Conservation (phyloP, 306 rosid species). For the Dryas octopetala region DNA sequence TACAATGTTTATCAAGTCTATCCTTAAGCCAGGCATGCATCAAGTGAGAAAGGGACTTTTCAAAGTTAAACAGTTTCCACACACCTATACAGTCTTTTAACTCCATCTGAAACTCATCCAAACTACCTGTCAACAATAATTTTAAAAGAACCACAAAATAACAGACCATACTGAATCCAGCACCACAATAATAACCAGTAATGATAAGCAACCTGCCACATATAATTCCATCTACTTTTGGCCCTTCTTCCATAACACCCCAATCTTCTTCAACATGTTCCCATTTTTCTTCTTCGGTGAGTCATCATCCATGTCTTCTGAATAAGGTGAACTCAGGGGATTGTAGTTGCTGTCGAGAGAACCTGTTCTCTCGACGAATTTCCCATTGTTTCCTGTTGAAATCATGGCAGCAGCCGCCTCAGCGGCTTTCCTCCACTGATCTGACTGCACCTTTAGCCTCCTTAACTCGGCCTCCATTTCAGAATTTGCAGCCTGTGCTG, state of each 20-base stretch:
- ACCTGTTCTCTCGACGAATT: constrained; percentile 51
- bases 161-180: constrained; percentile 8
- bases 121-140: constrained; percentile 18
- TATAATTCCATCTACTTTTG: constrained; percentile 40
- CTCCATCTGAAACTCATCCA: neutral
- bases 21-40: constrained; percentile 12
- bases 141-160: neutral
- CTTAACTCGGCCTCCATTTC: constrained; percentile 91
- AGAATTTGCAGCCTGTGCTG: constrained; percentile 62
- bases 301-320: constrained; percentile 75
- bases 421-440: constrained; percentile 97
- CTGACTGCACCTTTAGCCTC: constrained; percentile 84
- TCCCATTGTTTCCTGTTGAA: constrained; percentile 68
- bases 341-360: constrained; percentile 59
- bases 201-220: constrained; percentile 14
- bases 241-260: constrained; percentile 88
- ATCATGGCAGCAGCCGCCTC: constrained; percentile 89
- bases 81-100: constrained; percentile 27
- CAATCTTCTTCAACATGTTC: constrained; percentile 89
- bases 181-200: neutral
- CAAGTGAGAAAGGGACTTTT: neutral
- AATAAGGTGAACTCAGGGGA: constrained; percentile 65
- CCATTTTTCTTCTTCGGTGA: constrained; percentile 89
- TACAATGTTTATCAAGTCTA: constrained; percentile 8
- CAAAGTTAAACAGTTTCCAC: constrained; percentile 6